phyloP scores from a whole-genome alignment of 177 flowering plant genomes.

The Telopea speciosissima region DNA sequence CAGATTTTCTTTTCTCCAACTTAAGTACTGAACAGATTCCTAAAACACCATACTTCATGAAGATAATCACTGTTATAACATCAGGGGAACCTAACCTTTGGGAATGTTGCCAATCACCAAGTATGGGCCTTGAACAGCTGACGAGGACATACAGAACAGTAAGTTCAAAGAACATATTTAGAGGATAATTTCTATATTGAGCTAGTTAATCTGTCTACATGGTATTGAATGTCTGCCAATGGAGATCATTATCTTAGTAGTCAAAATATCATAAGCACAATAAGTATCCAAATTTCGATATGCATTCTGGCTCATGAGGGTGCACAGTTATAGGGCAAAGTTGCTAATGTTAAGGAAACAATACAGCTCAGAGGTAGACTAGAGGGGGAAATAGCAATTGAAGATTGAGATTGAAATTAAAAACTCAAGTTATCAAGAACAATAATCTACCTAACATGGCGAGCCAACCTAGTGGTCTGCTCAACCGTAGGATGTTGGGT shows the following conservation, averaged over 20 bases:
- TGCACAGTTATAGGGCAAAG: not conserved
- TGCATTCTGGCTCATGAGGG: not conserved
- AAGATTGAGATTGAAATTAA: not conserved
- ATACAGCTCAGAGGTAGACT: not conserved
- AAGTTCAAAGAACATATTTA: not conserved
- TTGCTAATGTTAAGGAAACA: not conserved
- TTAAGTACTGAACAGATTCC: not conserved
- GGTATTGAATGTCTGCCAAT: not conserved
- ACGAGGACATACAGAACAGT: not conserved
- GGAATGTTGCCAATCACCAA: not conserved
- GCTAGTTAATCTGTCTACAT: too few relatives aligned
- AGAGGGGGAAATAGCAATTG: not conserved
- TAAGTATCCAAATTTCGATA: not conserved
- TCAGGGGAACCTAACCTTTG: not conserved
- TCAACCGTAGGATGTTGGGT: too few relatives aligned
- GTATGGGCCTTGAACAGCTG: not conserved
- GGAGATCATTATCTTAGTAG: not conserved
- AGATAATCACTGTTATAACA: not conserved
- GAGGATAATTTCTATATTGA: too few relatives aligned
- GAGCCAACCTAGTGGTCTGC: too few relatives aligned
- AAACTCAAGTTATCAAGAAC: not conserved
- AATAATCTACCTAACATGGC: not conserved
- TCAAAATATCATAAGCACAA: not conserved
- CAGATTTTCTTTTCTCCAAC: not conserved
- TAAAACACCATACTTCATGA: too few relatives aligned